phyloP scores from a whole-genome alignment of 2,329 filamentous ascomycete species.

The Aureobasidium sp. region DNA sequence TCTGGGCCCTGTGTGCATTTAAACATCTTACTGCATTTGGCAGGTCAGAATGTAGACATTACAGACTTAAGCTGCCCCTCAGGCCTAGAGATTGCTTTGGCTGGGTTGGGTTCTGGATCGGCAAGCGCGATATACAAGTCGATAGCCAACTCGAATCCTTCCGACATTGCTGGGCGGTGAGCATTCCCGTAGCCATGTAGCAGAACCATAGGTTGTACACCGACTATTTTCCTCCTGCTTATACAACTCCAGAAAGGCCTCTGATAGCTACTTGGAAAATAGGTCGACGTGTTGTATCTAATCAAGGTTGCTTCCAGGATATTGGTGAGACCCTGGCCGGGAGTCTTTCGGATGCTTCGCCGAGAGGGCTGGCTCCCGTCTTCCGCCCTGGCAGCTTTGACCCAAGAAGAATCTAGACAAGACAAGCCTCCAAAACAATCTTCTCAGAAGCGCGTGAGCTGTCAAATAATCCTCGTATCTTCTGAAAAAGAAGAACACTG shows the following conservation, averaged over 20 bases:
- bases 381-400: slow-evolving; percentile 11
- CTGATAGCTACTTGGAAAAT: not conserved
- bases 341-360: not conserved
- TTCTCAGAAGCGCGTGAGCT: not conserved
- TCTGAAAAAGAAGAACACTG: slow-evolving; percentile 6
- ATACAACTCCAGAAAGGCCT: not conserved
- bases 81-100: not conserved
- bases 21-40: not conserved
- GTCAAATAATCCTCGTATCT: slow-evolving; percentile 1
- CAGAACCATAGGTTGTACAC: not conserved
- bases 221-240: not conserved
- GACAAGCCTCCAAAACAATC: not conserved
- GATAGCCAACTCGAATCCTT: not conserved
- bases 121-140: not conserved
- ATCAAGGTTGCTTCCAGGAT: not conserved
- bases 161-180: not conserved
- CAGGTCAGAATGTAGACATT: not conserved
- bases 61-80: not conserved
- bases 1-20: not conserved
- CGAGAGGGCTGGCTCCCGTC: slow-evolving; percentile 13
- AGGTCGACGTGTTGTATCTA: not conserved
- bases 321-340: not conserved
- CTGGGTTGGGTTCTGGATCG: not conserved
- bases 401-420: slow-evolving; percentile 1
- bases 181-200: not conserved